phyloP scores from a whole-genome alignment of 352 stramenopile species.

The Pythium sukuiense region DNA sequence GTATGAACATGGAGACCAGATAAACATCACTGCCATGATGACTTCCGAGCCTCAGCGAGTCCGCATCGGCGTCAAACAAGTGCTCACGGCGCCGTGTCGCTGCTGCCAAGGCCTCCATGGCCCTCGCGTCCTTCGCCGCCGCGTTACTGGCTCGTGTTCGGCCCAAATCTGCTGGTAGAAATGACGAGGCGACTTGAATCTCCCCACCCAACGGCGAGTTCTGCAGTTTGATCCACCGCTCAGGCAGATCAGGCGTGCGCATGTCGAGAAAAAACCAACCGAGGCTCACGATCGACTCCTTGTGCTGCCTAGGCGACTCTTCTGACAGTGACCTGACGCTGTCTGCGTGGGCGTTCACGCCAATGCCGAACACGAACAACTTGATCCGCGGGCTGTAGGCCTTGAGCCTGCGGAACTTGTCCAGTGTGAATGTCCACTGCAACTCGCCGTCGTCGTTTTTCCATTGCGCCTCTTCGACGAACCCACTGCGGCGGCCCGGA shows the following conservation, averaged over 20 bases:
- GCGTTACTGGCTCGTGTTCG: not conserved
- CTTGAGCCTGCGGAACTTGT: slow-evolving; percentile 65
- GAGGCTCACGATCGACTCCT: slow-evolving; percentile 51
- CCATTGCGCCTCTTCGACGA: slow-evolving; percentile 64
- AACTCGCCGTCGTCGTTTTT: slow-evolving; percentile 43
- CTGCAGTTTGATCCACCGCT: slow-evolving; percentile 71
- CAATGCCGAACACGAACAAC: slow-evolving; percentile 67
- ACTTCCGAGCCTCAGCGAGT: slow-evolving; percentile 57
- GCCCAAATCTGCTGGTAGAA: slow-evolving; percentile 26
- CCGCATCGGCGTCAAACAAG: slow-evolving; percentile 19
- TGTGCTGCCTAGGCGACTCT: slow-evolving; percentile 20
- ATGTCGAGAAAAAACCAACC: slow-evolving; percentile 85
- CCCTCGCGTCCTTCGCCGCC: not conserved
- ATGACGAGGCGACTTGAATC: slow-evolving; percentile 53
- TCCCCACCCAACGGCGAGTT: slow-evolving; percentile 72
- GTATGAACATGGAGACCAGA: slow-evolving; percentile 61
- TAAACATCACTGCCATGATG: slow-evolving; percentile 49
- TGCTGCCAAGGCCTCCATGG: not conserved
- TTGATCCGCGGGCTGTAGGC: slow-evolving; percentile 67
- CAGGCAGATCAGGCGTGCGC: slow-evolving; percentile 68
- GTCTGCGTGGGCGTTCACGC: slow-evolving; percentile 24
- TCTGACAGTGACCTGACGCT: slow-evolving; percentile 21
- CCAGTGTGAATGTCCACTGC: slow-evolving; percentile 61
- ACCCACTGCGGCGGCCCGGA: slow-evolving; percentile 34
- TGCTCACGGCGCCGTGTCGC: not conserved